phyloP scores from a whole-genome alignment of 1,139 yeast species.

The Tardiomyces digboiensis region DNA sequence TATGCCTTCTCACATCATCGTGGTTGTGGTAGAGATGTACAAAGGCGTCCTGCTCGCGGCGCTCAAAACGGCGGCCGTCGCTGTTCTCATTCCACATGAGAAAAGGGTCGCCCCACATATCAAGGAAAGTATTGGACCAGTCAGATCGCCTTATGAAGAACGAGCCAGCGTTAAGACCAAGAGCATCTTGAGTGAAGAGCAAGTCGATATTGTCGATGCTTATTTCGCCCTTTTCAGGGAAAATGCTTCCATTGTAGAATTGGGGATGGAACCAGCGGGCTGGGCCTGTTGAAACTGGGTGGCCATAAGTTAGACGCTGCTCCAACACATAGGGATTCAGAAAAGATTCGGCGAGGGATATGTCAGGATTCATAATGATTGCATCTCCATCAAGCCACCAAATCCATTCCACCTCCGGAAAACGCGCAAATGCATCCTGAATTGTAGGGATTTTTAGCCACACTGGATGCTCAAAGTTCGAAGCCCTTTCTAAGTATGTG shows the following conservation, averaged over 20 bases:
- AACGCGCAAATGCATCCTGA: constrained; percentile 13
- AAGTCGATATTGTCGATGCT: constrained; percentile 11
- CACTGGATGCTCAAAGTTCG: constrained; percentile 10
- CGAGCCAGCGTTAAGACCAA: constrained; percentile 18
- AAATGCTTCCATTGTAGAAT: neutral
- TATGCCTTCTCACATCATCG: constrained; percentile 17
- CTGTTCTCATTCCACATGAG: constrained; percentile 6
- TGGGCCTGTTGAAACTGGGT: constrained; percentile 3
- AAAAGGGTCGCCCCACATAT: constrained; percentile 15
- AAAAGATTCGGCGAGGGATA: constrained; percentile 14
- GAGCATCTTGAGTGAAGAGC: constrained; percentile 14
- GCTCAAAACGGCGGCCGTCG: constrained; percentile 3
- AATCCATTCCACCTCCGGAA: constrained; percentile 19
- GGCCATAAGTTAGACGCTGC: constrained; percentile 8
- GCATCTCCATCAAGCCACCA: constrained; percentile 21
- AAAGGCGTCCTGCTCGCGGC: constrained; percentile 15
- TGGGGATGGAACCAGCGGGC: neutral
- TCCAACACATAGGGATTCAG: constrained; percentile 14
- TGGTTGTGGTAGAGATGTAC: constrained; percentile 15
- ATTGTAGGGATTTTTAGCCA: constrained; percentile 18
- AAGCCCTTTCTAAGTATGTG: constrained; percentile 1
- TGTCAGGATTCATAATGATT: constrained; percentile 14
- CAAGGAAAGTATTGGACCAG: constrained; percentile 13
- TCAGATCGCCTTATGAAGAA: constrained; percentile 15
- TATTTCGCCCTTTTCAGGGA: constrained; percentile 1